Conservation (phyloP, 768 basidiomycete species). For the Collybia nuda region DNA sequence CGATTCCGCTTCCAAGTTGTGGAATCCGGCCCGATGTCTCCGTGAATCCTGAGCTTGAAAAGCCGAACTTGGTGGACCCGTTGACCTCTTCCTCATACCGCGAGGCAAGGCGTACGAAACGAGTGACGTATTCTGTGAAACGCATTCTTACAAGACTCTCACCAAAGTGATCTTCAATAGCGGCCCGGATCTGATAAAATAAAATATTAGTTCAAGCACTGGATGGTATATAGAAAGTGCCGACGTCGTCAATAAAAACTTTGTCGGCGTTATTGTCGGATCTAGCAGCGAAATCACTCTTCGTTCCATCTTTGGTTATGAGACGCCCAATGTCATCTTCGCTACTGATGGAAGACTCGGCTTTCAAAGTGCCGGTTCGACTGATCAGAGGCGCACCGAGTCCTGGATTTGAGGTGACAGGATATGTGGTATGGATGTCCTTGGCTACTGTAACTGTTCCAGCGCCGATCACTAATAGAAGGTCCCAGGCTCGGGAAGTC, state of each 20-base stretch:
- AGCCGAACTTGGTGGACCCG: constrained; percentile 77
- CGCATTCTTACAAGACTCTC: constrained; percentile 85
- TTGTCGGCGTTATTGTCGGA: constrained; percentile 70
- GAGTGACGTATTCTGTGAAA: constrained; percentile 84
- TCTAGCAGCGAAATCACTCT: constrained; percentile 55
- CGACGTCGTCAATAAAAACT: constrained; percentile 91
- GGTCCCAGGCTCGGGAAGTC: constrained; percentile 83
- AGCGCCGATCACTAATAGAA: constrained; percentile 87
- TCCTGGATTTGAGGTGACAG: constrained; percentile 38
- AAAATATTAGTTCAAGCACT: constrained; percentile 1
- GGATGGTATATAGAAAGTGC: constrained; percentile 25
- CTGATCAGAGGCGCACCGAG: constrained; percentile 43
- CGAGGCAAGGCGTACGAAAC: constrained; percentile 88
- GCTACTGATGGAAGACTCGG: constrained; percentile 59
- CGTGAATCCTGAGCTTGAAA: constrained; percentile 54
- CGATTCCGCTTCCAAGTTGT: constrained; percentile 78
- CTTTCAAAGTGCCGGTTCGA: constrained; percentile 63
- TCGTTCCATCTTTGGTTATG: constrained; percentile 55
- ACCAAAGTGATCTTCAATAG: constrained; percentile 91
- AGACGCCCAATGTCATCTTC: constrained; percentile 73
- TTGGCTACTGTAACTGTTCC: constrained; percentile 87
- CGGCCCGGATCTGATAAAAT: constrained; percentile 64
- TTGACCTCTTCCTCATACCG: constrained; percentile 87
- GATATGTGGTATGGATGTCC: constrained; percentile 68
- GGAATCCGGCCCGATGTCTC: constrained; percentile 40